Conservation (phyloP, 2,329 filamentous ascomycete genomes). For the Apiospora koreana region DNA sequence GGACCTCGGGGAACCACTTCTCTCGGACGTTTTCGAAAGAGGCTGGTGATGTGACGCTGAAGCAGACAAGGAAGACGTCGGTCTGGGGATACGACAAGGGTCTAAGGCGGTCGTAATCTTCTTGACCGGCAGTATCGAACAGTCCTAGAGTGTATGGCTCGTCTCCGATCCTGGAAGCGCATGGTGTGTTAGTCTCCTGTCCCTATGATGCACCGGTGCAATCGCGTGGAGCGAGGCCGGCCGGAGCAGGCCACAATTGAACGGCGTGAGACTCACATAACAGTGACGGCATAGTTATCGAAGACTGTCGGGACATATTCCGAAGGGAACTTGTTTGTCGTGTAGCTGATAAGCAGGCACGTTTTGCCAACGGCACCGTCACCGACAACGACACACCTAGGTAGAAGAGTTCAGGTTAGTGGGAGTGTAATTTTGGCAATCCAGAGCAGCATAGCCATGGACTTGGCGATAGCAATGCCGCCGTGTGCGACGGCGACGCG, state of each 20-base stretch:
- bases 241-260: neutral
- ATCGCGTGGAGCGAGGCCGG: neutral
- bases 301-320: conserved; percentile 99
- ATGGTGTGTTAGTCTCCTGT: conserved; percentile 1
- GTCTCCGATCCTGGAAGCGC: conserved; percentile 81
- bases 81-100: conserved; percentile 98
- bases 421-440: conserved; percentile 10
- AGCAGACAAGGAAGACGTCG: conserved; percentile 98
- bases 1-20: conserved; percentile 98
- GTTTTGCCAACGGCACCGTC: conserved; percentile 99
- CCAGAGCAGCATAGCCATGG: conserved; percentile 14
- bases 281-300: conserved; percentile 99
- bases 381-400: conserved; percentile 95
- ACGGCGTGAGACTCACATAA: conserved; percentile 74
- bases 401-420: conserved; percentile 17
- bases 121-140: conserved; percentile 98
- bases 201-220: neutral
- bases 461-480: conserved; percentile 11
- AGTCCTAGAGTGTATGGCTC: conserved; percentile 97
- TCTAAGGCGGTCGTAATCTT: conserved; percentile 97
- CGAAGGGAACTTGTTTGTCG: conserved; percentile 98
- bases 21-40: conserved; percentile 99
- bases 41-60: conserved; percentile 94
- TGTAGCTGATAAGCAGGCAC: conserved; percentile 98
- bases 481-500: neutral